These are phyloP conservation scores for Aspergillus ibericus DNA, from an alignment of 2,329 filamentous ascomycete species.

Conservation along the genomic window DNA sequence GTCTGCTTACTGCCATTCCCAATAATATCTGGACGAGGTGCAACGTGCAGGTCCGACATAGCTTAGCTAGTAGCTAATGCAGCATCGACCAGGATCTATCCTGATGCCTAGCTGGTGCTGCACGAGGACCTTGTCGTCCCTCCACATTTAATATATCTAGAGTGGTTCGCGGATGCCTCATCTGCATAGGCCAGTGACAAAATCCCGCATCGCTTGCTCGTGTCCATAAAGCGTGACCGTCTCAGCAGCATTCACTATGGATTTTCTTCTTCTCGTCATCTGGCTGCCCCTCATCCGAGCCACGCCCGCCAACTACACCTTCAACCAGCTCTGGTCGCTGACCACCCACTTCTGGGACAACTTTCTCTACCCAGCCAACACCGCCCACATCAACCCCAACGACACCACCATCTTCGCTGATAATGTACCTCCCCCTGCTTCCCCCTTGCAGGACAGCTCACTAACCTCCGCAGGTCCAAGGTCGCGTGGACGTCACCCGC, in stretches of 20 bases:
- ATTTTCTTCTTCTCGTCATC: not conserved
- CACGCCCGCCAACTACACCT: conserved; percentile 13
- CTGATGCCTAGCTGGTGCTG: not conserved
- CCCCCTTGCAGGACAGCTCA: not conserved
- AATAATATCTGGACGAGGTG: not conserved
- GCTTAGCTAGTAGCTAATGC: not conserved
- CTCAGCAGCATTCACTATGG: not conserved
- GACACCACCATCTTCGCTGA: conserved; percentile 22
- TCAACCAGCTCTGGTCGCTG: conserved; percentile 25
- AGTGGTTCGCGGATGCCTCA: not conserved
- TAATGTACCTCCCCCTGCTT: conserved; percentile 15
- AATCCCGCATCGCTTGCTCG: too few species aligned
- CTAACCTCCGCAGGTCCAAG: conserved; percentile 22
- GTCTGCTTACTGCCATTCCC: too few species aligned
- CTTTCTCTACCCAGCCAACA: conserved; percentile 27
- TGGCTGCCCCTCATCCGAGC: not conserved
- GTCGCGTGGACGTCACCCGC: conserved; percentile 28
- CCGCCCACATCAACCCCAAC: conserved; percentile 23
- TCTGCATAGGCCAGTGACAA: too few species aligned
- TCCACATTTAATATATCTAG: not conserved
- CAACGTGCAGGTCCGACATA: not conserved
- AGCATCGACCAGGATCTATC: not conserved
- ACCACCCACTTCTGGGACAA: conserved; percentile 25
- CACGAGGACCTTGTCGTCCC: not conserved
- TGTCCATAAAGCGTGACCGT: too few species aligned